Evolutionary conservation across 2,329 filamentous ascomycete genomes (phyloP).

Genomic region (Fusarium sulawesiense): DNA sequence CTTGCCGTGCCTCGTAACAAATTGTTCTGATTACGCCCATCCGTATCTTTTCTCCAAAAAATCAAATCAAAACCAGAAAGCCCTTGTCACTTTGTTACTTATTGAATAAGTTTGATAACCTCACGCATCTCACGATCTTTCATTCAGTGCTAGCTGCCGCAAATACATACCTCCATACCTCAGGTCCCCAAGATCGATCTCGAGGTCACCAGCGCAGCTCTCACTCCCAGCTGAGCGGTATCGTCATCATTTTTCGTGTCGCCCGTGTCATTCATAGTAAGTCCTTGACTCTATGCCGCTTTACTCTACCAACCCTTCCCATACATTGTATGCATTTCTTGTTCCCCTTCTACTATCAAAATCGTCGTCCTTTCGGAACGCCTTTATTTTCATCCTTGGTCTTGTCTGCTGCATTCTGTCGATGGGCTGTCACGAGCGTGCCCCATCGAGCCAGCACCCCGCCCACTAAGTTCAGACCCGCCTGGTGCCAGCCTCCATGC

Average conservation of each 20-base stretch:
- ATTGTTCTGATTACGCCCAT: constrained; percentile 18
- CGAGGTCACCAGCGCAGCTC: constrained; percentile 37
- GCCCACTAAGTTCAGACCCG: constrained; percentile 46
- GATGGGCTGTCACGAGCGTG: constrained; percentile 49
- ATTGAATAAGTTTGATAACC: constrained; percentile 15
- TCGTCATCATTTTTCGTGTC: constrained; percentile 41
- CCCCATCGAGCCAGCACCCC: constrained; percentile 49
- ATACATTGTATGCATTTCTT: constrained; percentile 7
- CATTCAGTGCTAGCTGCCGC: constrained; percentile 42
- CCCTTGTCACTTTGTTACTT: constrained; percentile 31
- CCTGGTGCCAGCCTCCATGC: constrained; percentile 46
- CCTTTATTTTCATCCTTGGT: constrained; percentile 15
- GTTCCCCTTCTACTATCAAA: not conserved
- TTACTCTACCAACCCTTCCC: constrained; percentile 4
- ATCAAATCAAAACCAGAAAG: constrained; percentile 3
- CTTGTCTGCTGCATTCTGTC: constrained; percentile 37
- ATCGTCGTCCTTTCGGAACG: constrained; percentile 7
- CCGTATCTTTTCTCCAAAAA: constrained; percentile 23
- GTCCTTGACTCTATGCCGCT: constrained; percentile 20
- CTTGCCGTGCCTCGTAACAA: constrained; percentile 29
- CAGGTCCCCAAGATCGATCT: constrained; percentile 27
- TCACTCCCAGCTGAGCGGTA: constrained; percentile 33
- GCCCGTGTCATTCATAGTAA: constrained; percentile 29
- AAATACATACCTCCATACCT: constrained; percentile 1
- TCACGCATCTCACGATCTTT: constrained; percentile 39